A percentile compares a stretch with the other conserved stretches of the same genome.
Conservation (phyloP, 306 rosid species). For the Vigna angularis region DNA sequence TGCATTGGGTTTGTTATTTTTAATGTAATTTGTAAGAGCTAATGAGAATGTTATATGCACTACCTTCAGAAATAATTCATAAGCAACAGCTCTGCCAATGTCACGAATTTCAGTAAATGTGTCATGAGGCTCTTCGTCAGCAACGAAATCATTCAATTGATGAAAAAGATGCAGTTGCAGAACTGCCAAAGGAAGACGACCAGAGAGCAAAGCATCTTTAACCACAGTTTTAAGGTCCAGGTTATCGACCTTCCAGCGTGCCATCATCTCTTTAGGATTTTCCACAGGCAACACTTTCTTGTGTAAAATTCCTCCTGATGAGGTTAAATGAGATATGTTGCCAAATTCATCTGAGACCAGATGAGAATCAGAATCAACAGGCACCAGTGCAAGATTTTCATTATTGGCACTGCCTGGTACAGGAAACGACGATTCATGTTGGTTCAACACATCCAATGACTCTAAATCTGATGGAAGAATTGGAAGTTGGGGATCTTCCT, state of each 20-base stretch:
- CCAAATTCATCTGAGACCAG: conserved; percentile 60
- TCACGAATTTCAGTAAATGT: conserved; percentile 91
- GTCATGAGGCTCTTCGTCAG: conserved; percentile 77
- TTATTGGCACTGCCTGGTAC: conserved; percentile 44
- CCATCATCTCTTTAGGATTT: conserved; percentile 92
- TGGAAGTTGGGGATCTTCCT: conserved; percentile 65
- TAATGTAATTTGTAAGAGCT: conserved; percentile 34
- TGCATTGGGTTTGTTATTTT: conserved; percentile 44
- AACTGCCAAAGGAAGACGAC: conserved; percentile 97
- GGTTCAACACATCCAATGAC: conserved; percentile 58
- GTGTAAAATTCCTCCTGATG: conserved; percentile 50
- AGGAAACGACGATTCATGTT: conserved; percentile 64
- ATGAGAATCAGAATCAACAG: conserved; percentile 56
- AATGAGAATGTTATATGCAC: conserved; percentile 18
- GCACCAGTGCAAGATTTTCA: conserved; percentile 68
- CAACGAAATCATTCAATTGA: conserved; percentile 63
- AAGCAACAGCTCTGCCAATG: conserved; percentile 95
- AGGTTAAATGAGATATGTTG: conserved; percentile 55
- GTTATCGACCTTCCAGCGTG: conserved; percentile 94
- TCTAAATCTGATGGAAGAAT: conserved; percentile 55
- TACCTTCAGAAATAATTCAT: conserved; percentile 97
- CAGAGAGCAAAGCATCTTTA: conserved; percentile 91
- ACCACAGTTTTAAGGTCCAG: conserved; percentile 86
- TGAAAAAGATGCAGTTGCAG: conserved; percentile 87
- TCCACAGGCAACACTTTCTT: conserved; percentile 68